Percentiles rank a stretch among this genome's conserved stretches.
Evolutionary conservation across 257 asterid genomes (phyloP).

Genomic region (Catharanthus roseus): DNA sequence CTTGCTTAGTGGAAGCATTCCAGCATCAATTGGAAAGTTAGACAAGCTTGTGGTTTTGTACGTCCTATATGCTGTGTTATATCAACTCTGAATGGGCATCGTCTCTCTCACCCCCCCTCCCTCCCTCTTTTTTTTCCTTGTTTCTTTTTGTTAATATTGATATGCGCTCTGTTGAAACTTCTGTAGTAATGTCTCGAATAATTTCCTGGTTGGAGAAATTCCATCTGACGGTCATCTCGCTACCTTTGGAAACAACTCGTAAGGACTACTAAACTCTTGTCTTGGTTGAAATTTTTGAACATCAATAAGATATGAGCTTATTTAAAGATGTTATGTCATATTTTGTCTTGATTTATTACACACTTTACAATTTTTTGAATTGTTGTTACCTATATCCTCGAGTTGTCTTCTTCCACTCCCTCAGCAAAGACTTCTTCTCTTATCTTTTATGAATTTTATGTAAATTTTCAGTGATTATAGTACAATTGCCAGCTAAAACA

Average conservation of each 20-base stretch:
- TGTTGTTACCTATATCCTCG: neutral
- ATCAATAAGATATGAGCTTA: neutral
- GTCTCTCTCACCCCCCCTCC: neutral
- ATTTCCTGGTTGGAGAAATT: constrained; percentile 81
- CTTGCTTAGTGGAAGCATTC: constrained; percentile 91
- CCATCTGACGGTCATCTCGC: constrained; percentile 82
- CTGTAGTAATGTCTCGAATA: constrained; percentile 88
- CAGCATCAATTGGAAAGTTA: constrained; percentile 81
- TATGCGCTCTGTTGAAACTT: constrained; percentile 25
- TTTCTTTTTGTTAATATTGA: constrained; percentile 19
- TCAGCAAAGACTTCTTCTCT: neutral
- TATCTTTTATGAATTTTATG: neutral
- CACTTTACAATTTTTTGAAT: no score
- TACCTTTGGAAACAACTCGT: constrained; percentile 69
- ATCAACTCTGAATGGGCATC: constrained; percentile 12
- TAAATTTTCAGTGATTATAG: neutral
- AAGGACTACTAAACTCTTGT: constrained; percentile 34
- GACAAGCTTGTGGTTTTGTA: constrained; percentile 68
- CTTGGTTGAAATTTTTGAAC: neutral
- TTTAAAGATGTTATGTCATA: neutral
- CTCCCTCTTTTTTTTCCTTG: neutral
- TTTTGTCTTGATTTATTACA: neutral
- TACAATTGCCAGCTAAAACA: neutral
- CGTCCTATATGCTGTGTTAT: constrained; percentile 31
- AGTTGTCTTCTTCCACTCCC: neutral